These are phyloP conservation scores for Pleomassaria siparia DNA, from an alignment of 2,329 filamentous ascomycete genomes.

Conservation along the genomic window DNA sequence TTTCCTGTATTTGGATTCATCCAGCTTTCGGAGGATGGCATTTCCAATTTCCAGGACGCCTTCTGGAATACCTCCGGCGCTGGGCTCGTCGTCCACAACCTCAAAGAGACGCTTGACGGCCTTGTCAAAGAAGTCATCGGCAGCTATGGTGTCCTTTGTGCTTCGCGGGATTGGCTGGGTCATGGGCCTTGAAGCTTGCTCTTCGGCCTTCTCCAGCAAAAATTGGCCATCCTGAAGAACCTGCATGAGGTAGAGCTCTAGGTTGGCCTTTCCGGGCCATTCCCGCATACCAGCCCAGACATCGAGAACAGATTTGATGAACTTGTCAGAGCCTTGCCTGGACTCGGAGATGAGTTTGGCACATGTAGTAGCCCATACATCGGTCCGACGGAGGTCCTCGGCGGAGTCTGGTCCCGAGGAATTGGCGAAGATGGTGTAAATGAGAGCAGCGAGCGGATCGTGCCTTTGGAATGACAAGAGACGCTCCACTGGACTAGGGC, in stretches of 20 bases:
- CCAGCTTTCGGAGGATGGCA: constrained; percentile 76
- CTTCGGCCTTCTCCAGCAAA: constrained; percentile 80
- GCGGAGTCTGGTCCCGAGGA: constrained; percentile 78
- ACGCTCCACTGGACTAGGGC: constrained; percentile 72
- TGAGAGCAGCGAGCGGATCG: constrained; percentile 79
- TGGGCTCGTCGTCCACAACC: constrained; percentile 76
- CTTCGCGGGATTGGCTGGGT: constrained; percentile 72
- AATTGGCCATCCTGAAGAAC: constrained; percentile 92
- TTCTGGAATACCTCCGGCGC: constrained; percentile 81
- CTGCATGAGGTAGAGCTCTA: constrained; percentile 95
- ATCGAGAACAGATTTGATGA: constrained; percentile 82
- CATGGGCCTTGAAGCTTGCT: constrained; percentile 67
- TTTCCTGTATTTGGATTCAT: constrained; percentile 68
- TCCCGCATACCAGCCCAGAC: constrained; percentile 84
- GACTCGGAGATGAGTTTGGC: constrained; percentile 78
- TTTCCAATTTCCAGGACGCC: constrained; percentile 82
- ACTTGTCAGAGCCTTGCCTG: constrained; percentile 74
- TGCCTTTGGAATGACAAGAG: constrained; percentile 86
- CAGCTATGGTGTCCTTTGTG: constrained; percentile 76
- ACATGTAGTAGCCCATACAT: constrained; percentile 86
- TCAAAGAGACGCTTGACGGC: constrained; percentile 81
- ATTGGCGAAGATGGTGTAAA: constrained; percentile 88
- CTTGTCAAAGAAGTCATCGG: constrained; percentile 84
- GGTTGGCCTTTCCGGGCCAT: constrained; percentile 85
- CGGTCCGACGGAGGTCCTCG: constrained; percentile 76